Evolutionary conservation across 768 basidiomycete species (phyloP).

Genomic region (Solioccasus polychromus): DNA sequence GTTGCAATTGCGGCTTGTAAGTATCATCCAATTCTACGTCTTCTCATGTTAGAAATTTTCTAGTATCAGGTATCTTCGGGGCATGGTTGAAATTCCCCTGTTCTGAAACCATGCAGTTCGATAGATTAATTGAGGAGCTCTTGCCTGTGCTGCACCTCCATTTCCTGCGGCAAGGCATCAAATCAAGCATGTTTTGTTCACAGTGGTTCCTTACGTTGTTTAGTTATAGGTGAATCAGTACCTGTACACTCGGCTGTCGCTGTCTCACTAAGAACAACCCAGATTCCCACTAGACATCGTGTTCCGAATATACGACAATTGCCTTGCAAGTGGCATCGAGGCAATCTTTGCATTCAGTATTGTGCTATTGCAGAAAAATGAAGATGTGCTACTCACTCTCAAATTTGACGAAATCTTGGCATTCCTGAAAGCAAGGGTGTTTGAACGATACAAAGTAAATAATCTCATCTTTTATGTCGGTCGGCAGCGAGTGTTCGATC

Average conservation of each 20-base stretch:
- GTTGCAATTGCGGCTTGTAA: conserved; percentile 83
- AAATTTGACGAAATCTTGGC: conserved; percentile 91
- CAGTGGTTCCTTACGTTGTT: conserved; percentile 99
- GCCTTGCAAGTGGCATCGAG: conserved; percentile 94
- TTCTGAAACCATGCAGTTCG: conserved; percentile 59
- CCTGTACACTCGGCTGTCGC: not conserved
- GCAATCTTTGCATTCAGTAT: conserved; percentile 96
- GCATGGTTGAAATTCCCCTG: conserved; percentile 3
- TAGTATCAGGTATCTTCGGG: conserved; percentile 57
- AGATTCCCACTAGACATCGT: conserved; percentile 95
- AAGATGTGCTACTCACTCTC: conserved; percentile 68
- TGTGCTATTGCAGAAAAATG: conserved; percentile 82
- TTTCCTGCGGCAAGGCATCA: conserved; percentile 90
- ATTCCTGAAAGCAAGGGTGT: conserved; percentile 77
- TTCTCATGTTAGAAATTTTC: conserved; percentile 1
- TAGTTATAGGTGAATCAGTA: conserved; percentile 71
- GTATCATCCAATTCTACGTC: conserved; percentile 18
- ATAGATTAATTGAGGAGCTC: conserved; percentile 89
- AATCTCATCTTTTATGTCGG: not conserved
- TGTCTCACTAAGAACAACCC: not conserved
- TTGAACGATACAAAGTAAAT: conserved; percentile 76
- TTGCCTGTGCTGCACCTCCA: conserved; percentile 92
- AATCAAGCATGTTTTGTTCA: conserved; percentile 97
- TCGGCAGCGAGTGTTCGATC: not conserved
- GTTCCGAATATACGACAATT: conserved; percentile 95